phyloP scores from a whole-genome alignment of 768 basidiomycete species.

The Crucibulum laeve region DNA sequence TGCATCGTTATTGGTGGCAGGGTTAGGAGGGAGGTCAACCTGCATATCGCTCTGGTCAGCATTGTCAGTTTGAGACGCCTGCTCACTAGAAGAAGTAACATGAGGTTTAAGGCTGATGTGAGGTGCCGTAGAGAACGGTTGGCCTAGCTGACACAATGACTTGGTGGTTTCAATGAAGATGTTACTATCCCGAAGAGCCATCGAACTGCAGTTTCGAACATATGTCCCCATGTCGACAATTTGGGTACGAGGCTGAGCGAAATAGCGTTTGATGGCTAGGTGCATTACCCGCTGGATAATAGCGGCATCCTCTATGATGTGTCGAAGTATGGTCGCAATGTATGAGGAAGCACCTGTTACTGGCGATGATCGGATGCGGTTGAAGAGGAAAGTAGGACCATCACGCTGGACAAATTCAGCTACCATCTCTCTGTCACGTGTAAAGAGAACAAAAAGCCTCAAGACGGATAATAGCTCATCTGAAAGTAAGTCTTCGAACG shows the following conservation, averaged over 20 bases:
- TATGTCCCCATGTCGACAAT: conserved; percentile 66
- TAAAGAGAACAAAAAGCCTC: conserved; percentile 80
- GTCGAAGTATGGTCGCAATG: conserved; percentile 85
- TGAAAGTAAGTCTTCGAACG: conserved; percentile 56
- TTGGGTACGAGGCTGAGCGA: conserved; percentile 66
- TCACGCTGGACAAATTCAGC: conserved; percentile 62
- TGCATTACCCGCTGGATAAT: conserved; percentile 72
- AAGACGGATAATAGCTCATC: conserved; percentile 83
- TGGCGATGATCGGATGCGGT: conserved; percentile 56
- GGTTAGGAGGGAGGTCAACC: conserved; percentile 34
- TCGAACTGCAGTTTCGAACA: conserved; percentile 70
- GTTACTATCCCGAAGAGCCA: conserved; percentile 77
- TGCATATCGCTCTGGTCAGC: conserved; percentile 50
- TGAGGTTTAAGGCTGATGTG: conserved; percentile 57
- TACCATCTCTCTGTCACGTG: conserved; percentile 65
- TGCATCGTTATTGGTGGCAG: conserved; percentile 22
- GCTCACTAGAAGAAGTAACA: conserved; percentile 15
- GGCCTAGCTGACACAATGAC: conserved; percentile 66
- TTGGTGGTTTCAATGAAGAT: conserved; percentile 73
- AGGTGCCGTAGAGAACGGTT: conserved; percentile 53
- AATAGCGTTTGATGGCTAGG: conserved; percentile 78
- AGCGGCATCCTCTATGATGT: conserved; percentile 75
- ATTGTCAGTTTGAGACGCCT: conserved; percentile 13
- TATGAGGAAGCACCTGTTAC: conserved; percentile 75
- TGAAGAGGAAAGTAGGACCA: conserved; percentile 62